Percentiles rank a stretch among this genome's conserved stretches.
These are phyloP conservation scores for Gaeumannomyces sp. DNA, from an alignment of 2,329 filamentous ascomycete genomes.

Conservation along the genomic window DNA sequence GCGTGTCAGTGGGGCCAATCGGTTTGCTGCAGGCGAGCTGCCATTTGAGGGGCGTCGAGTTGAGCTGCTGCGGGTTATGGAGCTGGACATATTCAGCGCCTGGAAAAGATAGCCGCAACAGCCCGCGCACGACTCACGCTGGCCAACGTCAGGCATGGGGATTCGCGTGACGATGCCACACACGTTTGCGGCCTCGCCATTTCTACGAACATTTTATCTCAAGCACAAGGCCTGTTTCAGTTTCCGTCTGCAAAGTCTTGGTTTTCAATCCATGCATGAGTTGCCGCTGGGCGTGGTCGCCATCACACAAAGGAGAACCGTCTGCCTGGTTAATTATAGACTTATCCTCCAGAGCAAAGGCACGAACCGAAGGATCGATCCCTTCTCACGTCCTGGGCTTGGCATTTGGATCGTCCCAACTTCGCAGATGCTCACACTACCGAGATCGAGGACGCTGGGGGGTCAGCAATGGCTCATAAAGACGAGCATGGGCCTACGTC, in stretches of 20 bases:
- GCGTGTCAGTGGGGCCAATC: not conserved
- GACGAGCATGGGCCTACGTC: not conserved
- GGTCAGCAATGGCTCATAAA: not conserved
- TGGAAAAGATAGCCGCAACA: not conserved
- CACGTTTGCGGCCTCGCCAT: not conserved
- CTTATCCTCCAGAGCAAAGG: not conserved
- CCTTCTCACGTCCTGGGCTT: not conserved
- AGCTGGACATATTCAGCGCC: no score
- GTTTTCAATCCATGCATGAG: no score
- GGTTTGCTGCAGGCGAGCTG: not conserved
- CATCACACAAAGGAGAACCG: not conserved
- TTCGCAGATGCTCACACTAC: not conserved
- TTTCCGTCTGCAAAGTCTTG: no score
- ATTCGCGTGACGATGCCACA: no score
- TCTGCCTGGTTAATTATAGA: not conserved
- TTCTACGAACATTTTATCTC: not conserved
- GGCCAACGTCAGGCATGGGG: not conserved
- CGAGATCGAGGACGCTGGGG: not conserved
- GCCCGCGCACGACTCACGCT: not conserved
- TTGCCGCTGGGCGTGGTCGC: no score
- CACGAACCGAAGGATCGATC: not conserved
- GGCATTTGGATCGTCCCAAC: not conserved
- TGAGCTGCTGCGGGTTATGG: not conserved
- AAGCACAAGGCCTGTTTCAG: not conserved
- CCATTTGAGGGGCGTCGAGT: not conserved